phyloP scores from a whole-genome alignment of 441 rosid species.

The Pelargonium cotyledonis region DNA sequence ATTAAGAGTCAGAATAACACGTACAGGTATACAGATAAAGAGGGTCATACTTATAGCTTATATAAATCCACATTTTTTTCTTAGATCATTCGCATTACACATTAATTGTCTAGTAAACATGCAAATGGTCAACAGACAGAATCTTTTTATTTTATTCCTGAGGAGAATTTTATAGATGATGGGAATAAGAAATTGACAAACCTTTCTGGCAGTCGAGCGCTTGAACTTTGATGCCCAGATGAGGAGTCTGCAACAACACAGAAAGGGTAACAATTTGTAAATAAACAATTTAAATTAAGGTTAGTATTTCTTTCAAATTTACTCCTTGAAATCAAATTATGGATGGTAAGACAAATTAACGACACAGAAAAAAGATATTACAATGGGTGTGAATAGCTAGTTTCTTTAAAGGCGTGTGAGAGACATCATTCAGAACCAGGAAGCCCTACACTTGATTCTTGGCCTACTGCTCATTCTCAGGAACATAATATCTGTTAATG shows the following conservation, averaged over 20 bases:
- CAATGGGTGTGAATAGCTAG: no score
- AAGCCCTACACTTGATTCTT: no score
- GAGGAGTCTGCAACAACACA: conserved; percentile 52
- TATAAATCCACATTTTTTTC: not conserved
- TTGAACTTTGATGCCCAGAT: conserved; percentile 56
- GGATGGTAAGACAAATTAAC: not conserved
- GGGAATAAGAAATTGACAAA: conserved; percentile 26
- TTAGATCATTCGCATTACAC: not conserved
- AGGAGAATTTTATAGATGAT: conserved; percentile 1
- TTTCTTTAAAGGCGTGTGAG: no score
- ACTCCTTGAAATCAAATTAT: not conserved
- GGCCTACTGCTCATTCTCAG: no score
- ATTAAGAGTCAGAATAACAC: not conserved
- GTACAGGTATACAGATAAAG: not conserved
- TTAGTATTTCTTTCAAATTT: conserved; percentile 1
- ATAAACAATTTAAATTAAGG: not conserved
- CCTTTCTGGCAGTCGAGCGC: conserved; percentile 93
- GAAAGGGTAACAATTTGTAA: not conserved
- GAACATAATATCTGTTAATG: no score
- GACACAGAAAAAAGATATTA: not conserved
- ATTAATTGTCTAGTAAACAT: not conserved
- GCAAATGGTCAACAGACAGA: not conserved
- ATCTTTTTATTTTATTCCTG: not conserved
- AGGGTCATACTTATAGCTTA: not conserved
- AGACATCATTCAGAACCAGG: no score